Evolutionary conservation across 305 asterid species (phyloP), one percentile per base, ranked within the genome.

Genomic region (Rubia balearica): DNA sequence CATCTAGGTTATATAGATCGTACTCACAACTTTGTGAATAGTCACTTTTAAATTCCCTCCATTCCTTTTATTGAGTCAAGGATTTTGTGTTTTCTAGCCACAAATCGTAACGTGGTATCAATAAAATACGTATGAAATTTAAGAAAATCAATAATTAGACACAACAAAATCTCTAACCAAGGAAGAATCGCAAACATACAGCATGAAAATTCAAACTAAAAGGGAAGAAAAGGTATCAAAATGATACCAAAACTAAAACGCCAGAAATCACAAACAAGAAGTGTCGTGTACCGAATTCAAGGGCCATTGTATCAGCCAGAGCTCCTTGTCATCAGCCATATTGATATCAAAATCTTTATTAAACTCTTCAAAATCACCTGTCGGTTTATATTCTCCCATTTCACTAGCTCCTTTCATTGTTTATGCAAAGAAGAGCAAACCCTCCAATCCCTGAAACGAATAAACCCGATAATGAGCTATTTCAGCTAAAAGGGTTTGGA

Each of bases 231-330:
- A 3, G 0, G 0, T 36, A 11, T 16, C 5, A 62, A 62, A 63
- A n/a, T n/a, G n/a, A n/a, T n/a, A n/a, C n/a, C n/a, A n/a, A n/a
- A n/a, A 21, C n/a, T 40, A 10, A 16, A 63, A 68, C 11, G 10
- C 2, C 40, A 42, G 30, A 56, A 7, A 45, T 12, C 22, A 21
- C 17, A 36, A 56, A 65, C 53, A 57, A 11, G 16, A 43, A 24
- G 21, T 10, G 17, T 14, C 14, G 36, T 0, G 21, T 86, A 88
- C 92, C 55, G 83, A 85, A 84, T 81, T 79, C 51, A 76, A 59
- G 19, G 96, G 95, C 90, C 88, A 86, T 8, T 90, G 90, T 56
- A 90, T 68, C 62, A 90, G 96, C 92, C 95, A 90, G n/a, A 90
- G 85, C 83, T 90, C 96, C 3, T 87, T 83, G 4, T 95, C 85